A percentile compares a stretch with the other conserved stretches of the same genome.
phyloP scores from a whole-genome alignment of 257 asterid genomes.

The Eucommia ulmoides region DNA sequence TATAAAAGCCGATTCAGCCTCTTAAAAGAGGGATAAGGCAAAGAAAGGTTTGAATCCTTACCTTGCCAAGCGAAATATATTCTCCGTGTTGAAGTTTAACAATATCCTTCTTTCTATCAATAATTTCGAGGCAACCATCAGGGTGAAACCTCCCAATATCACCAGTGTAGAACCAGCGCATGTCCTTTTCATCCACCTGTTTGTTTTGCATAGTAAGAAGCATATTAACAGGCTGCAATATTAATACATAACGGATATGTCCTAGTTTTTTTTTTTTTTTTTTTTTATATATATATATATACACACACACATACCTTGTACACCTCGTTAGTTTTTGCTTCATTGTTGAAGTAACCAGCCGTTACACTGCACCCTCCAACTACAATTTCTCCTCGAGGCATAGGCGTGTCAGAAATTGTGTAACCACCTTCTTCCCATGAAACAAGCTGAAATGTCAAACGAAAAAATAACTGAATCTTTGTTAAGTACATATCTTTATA shows the following conservation, averaged over 20 bases:
- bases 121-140: slow-evolving; percentile 87
- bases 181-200: slow-evolving; percentile 80
- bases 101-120: slow-evolving; percentile 86
- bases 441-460: slow-evolving; percentile 50
- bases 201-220: too few species aligned
- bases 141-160: slow-evolving; percentile 84
- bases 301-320: slow-evolving; percentile 35
- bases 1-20: neutral
- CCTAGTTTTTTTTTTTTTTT: too few species aligned
- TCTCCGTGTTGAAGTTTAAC: slow-evolving; percentile 96
- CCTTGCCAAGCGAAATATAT: slow-evolving; percentile 90
- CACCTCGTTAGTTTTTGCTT: slow-evolving; percentile 65
- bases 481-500: too few species aligned
- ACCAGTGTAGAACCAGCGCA: slow-evolving; percentile 92
- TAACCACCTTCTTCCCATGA: slow-evolving; percentile 97
- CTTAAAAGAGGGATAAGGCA: too few species aligned
- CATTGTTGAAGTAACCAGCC: slow-evolving; percentile 83
- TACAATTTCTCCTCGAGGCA: slow-evolving; percentile 89
- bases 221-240: too few species aligned
- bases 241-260: too few species aligned
- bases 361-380: slow-evolving; percentile 82
- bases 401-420: slow-evolving; percentile 59
- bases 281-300: slow-evolving; percentile 6
- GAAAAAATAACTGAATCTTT: too few species aligned
- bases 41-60: slow-evolving; percentile 8